Conservation (phyloP, 129 eudicot species). For the Centrapalus pauciflorus region DNA sequence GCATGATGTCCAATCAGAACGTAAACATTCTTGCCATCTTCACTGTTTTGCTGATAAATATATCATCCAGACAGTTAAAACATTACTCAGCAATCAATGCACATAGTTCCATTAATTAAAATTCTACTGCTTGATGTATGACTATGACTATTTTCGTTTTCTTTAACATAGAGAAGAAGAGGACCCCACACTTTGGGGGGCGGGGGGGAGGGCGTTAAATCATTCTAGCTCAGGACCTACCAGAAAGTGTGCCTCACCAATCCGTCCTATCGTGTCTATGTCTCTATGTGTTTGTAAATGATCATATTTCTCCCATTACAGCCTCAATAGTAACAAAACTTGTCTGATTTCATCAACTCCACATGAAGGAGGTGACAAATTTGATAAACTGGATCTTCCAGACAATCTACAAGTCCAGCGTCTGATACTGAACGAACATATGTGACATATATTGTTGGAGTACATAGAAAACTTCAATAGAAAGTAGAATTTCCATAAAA, state of each 20-base stretch:
- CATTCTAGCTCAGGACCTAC: not conserved
- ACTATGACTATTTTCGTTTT: conserved; percentile 1
- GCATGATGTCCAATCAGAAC: conserved; percentile 42
- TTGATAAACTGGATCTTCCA: not conserved
- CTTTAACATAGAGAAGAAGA: conserved; percentile 1
- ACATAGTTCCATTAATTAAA: conserved; percentile 19
- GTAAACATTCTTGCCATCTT: conserved; percentile 39
- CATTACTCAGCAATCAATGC: conserved; percentile 28
- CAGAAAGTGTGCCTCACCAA: not conserved
- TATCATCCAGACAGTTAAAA: conserved; percentile 38
- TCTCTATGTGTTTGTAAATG: not conserved
- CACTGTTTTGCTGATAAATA: conserved; percentile 42
- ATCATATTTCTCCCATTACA: not conserved
- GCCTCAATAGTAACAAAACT: not conserved
- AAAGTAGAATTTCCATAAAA: not conserved
- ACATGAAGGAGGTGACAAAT: not conserved
- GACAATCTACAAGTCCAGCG: not conserved
- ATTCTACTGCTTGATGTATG: conserved; percentile 8
- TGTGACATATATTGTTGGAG: not conserved
- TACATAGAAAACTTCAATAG: not conserved
- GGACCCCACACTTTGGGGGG: too few relatives aligned
- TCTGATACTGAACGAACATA: not conserved
- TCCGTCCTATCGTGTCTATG: not conserved
- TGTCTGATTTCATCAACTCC: not conserved
- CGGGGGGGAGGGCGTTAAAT: too few relatives aligned